A percentile compares a stretch with the other conserved stretches of the same genome.
These are phyloP conservation scores for Yamadazyma aaseri DNA, from an alignment of 1,139 yeast species.

Conservation along the genomic window DNA sequence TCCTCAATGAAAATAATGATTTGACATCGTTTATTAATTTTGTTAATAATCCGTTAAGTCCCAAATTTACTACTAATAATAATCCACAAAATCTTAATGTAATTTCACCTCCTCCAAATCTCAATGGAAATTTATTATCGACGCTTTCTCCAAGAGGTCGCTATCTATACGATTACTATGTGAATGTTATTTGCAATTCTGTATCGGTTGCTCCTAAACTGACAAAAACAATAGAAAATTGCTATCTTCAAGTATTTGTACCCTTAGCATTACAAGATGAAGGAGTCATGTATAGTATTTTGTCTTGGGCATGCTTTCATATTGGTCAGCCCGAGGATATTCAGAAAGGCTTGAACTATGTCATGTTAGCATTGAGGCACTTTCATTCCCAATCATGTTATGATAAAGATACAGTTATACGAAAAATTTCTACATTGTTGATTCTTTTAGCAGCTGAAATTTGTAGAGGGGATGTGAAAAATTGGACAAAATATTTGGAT, in stretches of 20 bases:
- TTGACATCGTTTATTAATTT: not conserved
- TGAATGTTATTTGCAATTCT: slow-evolving; percentile 54
- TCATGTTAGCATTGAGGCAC: slow-evolving; percentile 46
- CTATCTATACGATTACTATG: slow-evolving; percentile 62
- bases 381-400: slow-evolving; percentile 24
- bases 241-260: slow-evolving; percentile 68
- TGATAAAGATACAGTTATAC: slow-evolving; percentile 23
- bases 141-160: slow-evolving; percentile 9
- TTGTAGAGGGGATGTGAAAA: slow-evolving; percentile 70
- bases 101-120: slow-evolving; percentile 8
- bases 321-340: slow-evolving; percentile 44
- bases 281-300: slow-evolving; percentile 65
- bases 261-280: slow-evolving; percentile 72
- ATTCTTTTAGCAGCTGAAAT: slow-evolving; percentile 72
- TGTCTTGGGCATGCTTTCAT: slow-evolving; percentile 80
- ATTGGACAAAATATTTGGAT: slow-evolving; percentile 62
- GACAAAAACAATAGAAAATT: slow-evolving; percentile 53
- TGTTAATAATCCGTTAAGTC: not conserved
- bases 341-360: slow-evolving; percentile 45
- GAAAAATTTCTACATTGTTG: slow-evolving; percentile 62
- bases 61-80: not conserved
- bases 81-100: not conserved
- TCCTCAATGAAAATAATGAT: slow-evolving; percentile 4
- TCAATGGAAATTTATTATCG: slow-evolving; percentile 5
- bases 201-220: slow-evolving; percentile 62